These are phyloP conservation scores for Talaromyces islandicus DNA, from an alignment of 2,329 filamentous ascomycete genomes.

Conservation along the genomic window DNA sequence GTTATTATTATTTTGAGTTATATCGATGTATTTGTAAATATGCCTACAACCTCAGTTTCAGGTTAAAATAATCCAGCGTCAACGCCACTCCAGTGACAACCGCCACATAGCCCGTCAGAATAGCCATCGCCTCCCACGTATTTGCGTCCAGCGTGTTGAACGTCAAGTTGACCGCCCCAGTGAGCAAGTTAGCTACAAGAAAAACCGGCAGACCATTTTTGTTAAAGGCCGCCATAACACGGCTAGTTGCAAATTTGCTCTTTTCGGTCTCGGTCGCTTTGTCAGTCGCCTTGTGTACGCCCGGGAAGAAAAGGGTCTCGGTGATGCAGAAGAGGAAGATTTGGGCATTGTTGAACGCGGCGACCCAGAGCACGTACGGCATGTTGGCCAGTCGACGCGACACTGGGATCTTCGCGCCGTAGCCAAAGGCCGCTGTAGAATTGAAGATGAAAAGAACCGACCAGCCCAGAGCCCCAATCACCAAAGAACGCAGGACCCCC, in stretches of 20 bases:
- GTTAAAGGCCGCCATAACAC: conserved; percentile 77
- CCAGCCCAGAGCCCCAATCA: conserved; percentile 63
- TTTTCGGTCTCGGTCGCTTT: conserved; percentile 56
- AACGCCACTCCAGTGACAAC: conserved; percentile 60
- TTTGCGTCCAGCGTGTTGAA: conserved; percentile 72
- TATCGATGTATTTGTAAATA: neutral
- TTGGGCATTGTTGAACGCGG: conserved; percentile 84
- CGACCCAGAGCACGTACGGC: conserved; percentile 87
- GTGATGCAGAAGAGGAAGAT: conserved; percentile 70
- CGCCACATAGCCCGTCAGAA: conserved; percentile 68
- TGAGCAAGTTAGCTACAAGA: conserved; percentile 79
- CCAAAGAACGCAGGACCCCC: conserved; percentile 59
- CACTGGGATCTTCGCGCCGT: conserved; percentile 60
- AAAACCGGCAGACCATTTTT: conserved; percentile 83
- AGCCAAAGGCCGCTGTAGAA: conserved; percentile 63
- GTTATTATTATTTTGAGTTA: neutral
- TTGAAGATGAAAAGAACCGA: conserved; percentile 61
- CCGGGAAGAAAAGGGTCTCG: conserved; percentile 73
- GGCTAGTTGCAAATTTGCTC: conserved; percentile 67
- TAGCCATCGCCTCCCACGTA: conserved; percentile 60
- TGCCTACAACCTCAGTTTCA: conserved; percentile 22
- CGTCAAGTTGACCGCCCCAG: conserved; percentile 81
- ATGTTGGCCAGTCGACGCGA: conserved; percentile 88
- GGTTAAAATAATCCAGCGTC: conserved; percentile 31
- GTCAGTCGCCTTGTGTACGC: conserved; percentile 54